Conservation (phyloP, 202 grass and related monocot species). For the Elaeis oleifera region DNA sequence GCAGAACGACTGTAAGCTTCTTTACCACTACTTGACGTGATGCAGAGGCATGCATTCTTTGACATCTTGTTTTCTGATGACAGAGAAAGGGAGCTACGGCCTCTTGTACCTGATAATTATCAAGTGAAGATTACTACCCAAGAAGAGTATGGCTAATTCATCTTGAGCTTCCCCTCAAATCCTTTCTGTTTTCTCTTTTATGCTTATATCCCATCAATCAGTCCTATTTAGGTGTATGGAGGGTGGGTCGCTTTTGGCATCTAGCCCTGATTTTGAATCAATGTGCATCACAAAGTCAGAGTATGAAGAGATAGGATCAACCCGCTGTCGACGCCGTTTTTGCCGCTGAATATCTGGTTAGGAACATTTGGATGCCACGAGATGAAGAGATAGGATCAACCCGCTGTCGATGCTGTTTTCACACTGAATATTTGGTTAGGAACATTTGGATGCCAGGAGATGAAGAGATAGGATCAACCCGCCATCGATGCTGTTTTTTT, state of each 20-base stretch:
- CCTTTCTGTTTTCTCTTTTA: background rate
- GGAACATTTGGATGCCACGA: too few relatives aligned
- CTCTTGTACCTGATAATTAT: constrained; percentile 66
- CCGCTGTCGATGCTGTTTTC: constrained; percentile 67
- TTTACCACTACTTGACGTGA: background rate
- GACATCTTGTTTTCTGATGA: constrained; percentile 8
- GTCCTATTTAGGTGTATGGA: constrained; percentile 79
- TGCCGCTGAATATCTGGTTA: constrained; percentile 39
- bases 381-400: background rate
- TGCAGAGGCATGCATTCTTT: background rate
- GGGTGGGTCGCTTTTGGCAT: constrained; percentile 78
- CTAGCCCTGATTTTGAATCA: constrained; percentile 69
- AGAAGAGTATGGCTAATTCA: constrained; percentile 47
- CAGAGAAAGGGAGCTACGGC: constrained; percentile 80
- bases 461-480: too few relatives aligned
- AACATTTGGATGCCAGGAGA: too few relatives aligned
- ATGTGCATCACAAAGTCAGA: constrained; percentile 79
- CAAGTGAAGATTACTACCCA: constrained; percentile 70
- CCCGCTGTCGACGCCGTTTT: constrained; percentile 67
- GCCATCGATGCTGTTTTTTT: too few relatives aligned
- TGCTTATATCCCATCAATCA: constrained; percentile 17
- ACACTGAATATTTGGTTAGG: constrained; percentile 30
- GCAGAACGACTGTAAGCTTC: constrained; percentile 73
- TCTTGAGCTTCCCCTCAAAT: background rate
- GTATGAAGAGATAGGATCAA: constrained; percentile 89